Percentiles rank a stretch among this genome's conserved stretches.
Conservation (phyloP, 2,329 filamentous ascomycete species). For the Paracoccidioides brasiliensis region DNA sequence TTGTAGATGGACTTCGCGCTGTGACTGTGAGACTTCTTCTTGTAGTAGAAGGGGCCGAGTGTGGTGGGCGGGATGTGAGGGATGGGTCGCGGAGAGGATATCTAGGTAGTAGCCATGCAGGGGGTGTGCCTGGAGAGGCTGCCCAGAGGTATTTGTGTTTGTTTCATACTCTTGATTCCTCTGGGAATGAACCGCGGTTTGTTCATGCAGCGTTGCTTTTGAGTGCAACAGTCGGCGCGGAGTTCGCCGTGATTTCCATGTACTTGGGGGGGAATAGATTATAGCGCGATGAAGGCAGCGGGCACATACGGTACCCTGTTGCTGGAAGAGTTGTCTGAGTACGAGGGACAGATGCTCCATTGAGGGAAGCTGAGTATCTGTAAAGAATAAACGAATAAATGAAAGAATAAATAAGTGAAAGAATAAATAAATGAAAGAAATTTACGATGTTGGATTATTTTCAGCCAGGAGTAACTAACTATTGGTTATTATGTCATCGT, state of each 20-base stretch:
- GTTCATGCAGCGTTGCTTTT: background rate
- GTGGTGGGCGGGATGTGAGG: conserved; percentile 1
- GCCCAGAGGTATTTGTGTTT: background rate
- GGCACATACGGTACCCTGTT: conserved; percentile 1
- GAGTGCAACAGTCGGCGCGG: background rate
- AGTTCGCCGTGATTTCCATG: background rate
- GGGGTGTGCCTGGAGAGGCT: conserved; percentile 24
- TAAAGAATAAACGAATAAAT: background rate
- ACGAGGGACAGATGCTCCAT: conserved; percentile 7
- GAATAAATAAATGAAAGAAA: no score
- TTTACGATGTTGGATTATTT: background rate
- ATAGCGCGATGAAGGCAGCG: conserved; percentile 2
- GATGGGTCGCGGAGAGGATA: conserved; percentile 23
- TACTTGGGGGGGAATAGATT: background rate
- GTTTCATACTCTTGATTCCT: background rate
- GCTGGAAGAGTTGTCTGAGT: background rate
- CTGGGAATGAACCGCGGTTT: background rate
- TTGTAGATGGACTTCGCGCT: conserved; percentile 4
- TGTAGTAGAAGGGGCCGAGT: background rate
- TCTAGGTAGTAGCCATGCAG: conserved; percentile 34
- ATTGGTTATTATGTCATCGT: conserved; percentile 22
- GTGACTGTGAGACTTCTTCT: background rate
- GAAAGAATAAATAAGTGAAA: no score
- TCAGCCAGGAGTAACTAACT: conserved; percentile 10
- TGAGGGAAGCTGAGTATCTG: background rate